Conservation (phyloP, 441 rosid species). For the Dalechampia spathulata region DNA sequence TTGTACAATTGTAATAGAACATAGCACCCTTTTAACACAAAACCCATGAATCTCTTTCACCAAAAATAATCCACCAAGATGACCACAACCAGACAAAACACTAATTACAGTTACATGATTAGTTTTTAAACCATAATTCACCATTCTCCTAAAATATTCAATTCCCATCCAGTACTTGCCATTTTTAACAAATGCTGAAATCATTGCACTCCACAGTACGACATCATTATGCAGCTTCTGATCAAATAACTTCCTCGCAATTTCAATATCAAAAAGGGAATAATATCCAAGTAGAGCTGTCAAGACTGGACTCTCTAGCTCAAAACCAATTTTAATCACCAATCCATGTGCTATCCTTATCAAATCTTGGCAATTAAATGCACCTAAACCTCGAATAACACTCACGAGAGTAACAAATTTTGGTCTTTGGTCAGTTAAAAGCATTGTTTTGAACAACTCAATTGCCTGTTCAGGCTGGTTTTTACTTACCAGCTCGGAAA, state of each 20-base stretch:
- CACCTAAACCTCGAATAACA: conserved; percentile 15
- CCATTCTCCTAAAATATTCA: conserved; percentile 23
- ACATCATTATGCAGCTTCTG: conserved; percentile 17
- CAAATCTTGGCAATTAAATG: conserved; percentile 9
- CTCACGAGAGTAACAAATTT: conserved; percentile 21
- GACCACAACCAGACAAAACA: conserved; percentile 11
- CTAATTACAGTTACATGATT: conserved; percentile 5
- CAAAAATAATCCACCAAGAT: conserved; percentile 7
- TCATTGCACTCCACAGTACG: conserved; percentile 28
- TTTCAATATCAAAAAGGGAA: conserved; percentile 12
- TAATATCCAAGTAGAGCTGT: conserved; percentile 17
- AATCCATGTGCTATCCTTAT: conserved; percentile 18
- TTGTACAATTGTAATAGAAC: background rate
- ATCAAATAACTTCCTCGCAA: conserved; percentile 19
- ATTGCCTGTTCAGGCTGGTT: conserved; percentile 21
- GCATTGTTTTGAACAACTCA: conserved; percentile 21
- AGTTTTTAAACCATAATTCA: conserved; percentile 9
- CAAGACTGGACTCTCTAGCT: conserved; percentile 16
- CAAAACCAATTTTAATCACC: conserved; percentile 23
- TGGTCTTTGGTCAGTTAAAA: conserved; percentile 20
- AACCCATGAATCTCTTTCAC: conserved; percentile 14
- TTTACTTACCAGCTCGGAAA: conserved; percentile 16
- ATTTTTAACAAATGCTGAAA: conserved; percentile 20
- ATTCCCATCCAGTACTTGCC: conserved; percentile 19
- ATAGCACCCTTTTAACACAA: background rate